These are phyloP conservation scores for Cryphonectria radicalis DNA, from an alignment of 2,329 filamentous ascomycete genomes.

Conservation along the genomic window DNA sequence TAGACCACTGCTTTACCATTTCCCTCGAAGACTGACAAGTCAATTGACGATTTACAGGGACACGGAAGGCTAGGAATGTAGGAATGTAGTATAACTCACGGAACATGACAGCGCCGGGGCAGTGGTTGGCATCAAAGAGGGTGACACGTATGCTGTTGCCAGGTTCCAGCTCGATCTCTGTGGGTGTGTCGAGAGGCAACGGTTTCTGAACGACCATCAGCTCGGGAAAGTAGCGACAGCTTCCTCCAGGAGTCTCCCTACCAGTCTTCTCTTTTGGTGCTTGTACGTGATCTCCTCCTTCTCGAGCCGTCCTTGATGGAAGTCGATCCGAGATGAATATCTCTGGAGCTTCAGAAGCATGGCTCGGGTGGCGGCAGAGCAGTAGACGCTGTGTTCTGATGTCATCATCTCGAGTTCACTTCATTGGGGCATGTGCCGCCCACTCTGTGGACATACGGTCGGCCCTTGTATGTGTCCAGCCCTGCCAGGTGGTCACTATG, in stretches of 20 bases:
- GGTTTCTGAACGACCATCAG: constrained; percentile 59
- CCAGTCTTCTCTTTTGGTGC: constrained; percentile 72
- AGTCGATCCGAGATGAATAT: constrained; percentile 80
- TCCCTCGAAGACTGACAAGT: constrained; percentile 69
- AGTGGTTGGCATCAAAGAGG: constrained; percentile 90
- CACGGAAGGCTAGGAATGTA: too few species aligned
- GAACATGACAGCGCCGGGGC: constrained; percentile 89
- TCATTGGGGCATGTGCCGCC: constrained; percentile 55
- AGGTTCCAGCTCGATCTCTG: constrained; percentile 72
- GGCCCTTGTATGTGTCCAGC: constrained; percentile 61
- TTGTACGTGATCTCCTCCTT: constrained; percentile 74
- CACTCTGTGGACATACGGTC: constrained; percentile 9
- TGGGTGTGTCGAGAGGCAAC: constrained; percentile 81
- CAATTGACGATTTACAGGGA: not conserved
- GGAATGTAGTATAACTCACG: constrained; percentile 44
- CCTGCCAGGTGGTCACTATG: constrained; percentile 89
- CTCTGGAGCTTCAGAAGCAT: constrained; percentile 81
- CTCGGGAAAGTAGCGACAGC: not conserved
- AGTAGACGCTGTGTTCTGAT: constrained; percentile 67
- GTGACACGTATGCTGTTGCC: constrained; percentile 76
- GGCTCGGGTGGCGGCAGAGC: constrained; percentile 80
- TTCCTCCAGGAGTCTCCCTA: constrained; percentile 37
- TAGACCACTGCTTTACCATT: constrained; percentile 76
- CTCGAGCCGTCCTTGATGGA: constrained; percentile 77
- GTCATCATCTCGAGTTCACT: constrained; percentile 27